phyloP scores from a whole-genome alignment of 2,329 filamentous ascomycete genomes.

The Herpotrichia juniperi region DNA sequence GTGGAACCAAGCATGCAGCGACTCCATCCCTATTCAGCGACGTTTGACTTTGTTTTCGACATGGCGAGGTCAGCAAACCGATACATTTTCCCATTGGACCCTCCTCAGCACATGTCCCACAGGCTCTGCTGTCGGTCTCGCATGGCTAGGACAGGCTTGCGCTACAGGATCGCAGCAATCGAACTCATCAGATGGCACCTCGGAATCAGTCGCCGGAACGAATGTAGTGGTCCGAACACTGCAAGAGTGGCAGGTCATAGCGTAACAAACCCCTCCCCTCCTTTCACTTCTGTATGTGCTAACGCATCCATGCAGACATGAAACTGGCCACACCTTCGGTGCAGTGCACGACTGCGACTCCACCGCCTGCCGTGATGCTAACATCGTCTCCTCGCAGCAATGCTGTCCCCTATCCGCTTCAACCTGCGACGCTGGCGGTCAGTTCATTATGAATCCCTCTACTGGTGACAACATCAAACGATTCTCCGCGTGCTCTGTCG shows the following conservation, averaged over 20 bases:
- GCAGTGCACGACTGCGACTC: conserved; percentile 90
- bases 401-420: conserved; percentile 79
- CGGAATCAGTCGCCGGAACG: conserved; percentile 79
- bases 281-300: not conserved
- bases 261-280: conserved; percentile 45
- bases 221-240: conserved; percentile 87
- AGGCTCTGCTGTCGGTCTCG: conserved; percentile 83
- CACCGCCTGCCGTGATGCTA: conserved; percentile 68
- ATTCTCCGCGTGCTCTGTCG: conserved; percentile 89
- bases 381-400: conserved; percentile 64
- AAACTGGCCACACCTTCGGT: conserved; percentile 92
- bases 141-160: conserved; percentile 92
- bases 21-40: conserved; percentile 68
- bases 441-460: conserved; percentile 96
- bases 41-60: conserved; percentile 86
- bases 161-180: conserved; percentile 60
- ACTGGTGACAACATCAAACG: conserved; percentile 73
- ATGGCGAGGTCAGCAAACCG: conserved; percentile 80
- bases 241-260: conserved; percentile 93
- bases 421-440: conserved; percentile 75
- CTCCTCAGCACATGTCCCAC: conserved; percentile 83
- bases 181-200: conserved; percentile 50
- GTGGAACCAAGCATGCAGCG: conserved; percentile 82
- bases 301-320: conserved; percentile 60
- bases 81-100: conserved; percentile 93